phyloP scores from a whole-genome alignment of 1,284 basidiomycete genomes.

The Leccinum holopus region DNA sequence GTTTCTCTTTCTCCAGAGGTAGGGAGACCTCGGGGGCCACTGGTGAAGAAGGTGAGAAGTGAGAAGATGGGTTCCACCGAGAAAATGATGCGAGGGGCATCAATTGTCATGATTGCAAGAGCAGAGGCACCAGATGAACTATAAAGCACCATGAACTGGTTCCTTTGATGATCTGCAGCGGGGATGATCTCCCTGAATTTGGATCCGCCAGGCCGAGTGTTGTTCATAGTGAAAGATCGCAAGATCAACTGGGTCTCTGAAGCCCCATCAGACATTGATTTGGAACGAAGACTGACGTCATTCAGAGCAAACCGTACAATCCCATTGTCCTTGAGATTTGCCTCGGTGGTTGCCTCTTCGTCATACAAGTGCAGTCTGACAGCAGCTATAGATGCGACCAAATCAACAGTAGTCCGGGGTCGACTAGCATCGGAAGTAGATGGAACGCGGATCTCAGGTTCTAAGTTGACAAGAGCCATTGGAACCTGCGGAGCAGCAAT shows the following conservation, averaged over 20 bases:
- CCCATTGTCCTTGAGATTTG: constrained; percentile 73
- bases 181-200: constrained; percentile 97
- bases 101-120: constrained; percentile 84
- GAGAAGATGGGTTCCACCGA: constrained; percentile 92
- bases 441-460: constrained; percentile 53
- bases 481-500: constrained; percentile 8
- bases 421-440: constrained; percentile 31
- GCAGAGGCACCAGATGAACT: constrained; percentile 72
- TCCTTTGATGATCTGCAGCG: constrained; percentile 83
- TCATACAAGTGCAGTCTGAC: constrained; percentile 95
- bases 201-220: constrained; percentile 80
- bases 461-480: constrained; percentile 42
- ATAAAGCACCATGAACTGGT: constrained; percentile 95
- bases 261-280: constrained; percentile 81
- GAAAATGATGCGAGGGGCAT: constrained; percentile 93
- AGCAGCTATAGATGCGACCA: constrained; percentile 72
- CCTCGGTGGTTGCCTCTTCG: constrained; percentile 56
- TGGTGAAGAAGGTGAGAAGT: constrained; percentile 82
- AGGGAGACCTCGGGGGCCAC: constrained; percentile 47
- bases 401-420: constrained; percentile 68
- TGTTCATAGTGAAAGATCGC: constrained; percentile 89
- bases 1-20: constrained; percentile 16
- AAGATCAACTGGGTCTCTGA: constrained; percentile 87
- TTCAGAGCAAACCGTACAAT: constrained; percentile 87
- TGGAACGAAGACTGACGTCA: constrained; percentile 77